Conservation (phyloP, 768 basidiomycete species). For the Mycena chlorophos region DNA sequence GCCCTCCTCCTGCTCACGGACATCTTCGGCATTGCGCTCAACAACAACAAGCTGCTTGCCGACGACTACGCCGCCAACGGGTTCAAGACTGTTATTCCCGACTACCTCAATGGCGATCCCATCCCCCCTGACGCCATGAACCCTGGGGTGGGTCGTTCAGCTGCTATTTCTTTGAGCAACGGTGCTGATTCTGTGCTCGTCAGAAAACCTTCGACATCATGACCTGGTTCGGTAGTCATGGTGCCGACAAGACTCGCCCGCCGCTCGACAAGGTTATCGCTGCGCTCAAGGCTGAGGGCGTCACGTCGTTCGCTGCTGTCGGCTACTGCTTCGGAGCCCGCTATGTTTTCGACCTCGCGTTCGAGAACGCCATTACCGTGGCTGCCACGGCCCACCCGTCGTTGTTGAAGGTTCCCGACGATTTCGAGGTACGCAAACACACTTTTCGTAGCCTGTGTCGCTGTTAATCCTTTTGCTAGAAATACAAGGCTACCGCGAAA, state of each 20-base stretch:
- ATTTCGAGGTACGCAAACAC: slow-evolving; percentile 26
- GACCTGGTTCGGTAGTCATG: slow-evolving; percentile 7
- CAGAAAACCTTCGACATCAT: slow-evolving; percentile 11
- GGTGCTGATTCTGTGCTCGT: neutral
- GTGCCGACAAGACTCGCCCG: slow-evolving; percentile 20
- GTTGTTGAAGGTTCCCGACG: slow-evolving; percentile 31
- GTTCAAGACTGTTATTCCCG: slow-evolving; percentile 39
- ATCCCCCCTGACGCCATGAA: slow-evolving; percentile 37
- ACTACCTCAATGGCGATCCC: slow-evolving; percentile 45
- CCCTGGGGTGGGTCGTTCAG: slow-evolving; percentile 28
- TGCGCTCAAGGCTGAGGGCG: slow-evolving; percentile 25
- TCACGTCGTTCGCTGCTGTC: slow-evolving; percentile 30
- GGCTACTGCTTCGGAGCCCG: slow-evolving; percentile 34
- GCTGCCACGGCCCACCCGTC: slow-evolving; percentile 33
- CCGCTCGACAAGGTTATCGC: slow-evolving; percentile 29
- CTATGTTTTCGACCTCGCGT: slow-evolving; percentile 31
- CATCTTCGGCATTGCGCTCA: slow-evolving; percentile 39
- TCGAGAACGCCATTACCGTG: slow-evolving; percentile 25
- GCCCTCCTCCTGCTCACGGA: slow-evolving; percentile 47
- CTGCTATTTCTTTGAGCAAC: neutral
- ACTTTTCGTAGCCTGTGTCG: neutral
- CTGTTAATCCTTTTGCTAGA: neutral
- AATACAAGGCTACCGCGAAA: slow-evolving; percentile 12
- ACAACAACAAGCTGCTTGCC: slow-evolving; percentile 29
- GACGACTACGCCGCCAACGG: slow-evolving; percentile 16